Percentiles rank a stretch among this genome's conserved stretches.
Conservation (phyloP, 2,329 filamentous ascomycete genomes). For the Grosmannia clavigera region DNA sequence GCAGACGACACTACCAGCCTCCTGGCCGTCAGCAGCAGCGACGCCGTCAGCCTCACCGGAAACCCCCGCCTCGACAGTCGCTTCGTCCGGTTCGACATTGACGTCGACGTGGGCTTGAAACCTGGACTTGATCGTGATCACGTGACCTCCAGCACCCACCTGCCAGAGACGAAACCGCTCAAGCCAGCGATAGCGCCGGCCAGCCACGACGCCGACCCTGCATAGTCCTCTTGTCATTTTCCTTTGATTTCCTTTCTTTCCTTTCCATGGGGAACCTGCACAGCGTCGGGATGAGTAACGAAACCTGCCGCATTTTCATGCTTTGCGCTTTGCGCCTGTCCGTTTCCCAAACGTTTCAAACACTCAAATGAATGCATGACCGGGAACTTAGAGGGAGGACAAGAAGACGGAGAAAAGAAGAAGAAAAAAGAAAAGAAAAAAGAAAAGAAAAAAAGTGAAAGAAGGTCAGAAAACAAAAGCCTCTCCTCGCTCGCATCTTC, state of each 20-base stretch:
- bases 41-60: neutral
- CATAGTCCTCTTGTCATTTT: neutral
- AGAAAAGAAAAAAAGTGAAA: too few species aligned
- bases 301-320: neutral
- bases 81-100: neutral
- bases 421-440: neutral
- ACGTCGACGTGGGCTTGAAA: neutral
- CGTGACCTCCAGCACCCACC: too few species aligned
- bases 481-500: neutral
- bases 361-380: neutral
- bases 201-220: too few species aligned
- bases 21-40: neutral
- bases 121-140: too few species aligned
- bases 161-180: too few species aligned
- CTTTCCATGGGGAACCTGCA: neutral
- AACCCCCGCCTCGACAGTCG: neutral
- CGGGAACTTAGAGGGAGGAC: neutral
- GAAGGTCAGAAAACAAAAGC: too few species aligned
- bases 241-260: neutral
- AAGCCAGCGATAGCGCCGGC: too few species aligned
- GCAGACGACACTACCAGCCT: neutral
- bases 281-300: neutral
- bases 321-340: neutral
- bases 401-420: too few species aligned
- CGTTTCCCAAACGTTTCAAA: neutral